Base-by-base conservation (phyloP, 352 stramenopile genomes). In the Phytophthora vignae region DNA sequence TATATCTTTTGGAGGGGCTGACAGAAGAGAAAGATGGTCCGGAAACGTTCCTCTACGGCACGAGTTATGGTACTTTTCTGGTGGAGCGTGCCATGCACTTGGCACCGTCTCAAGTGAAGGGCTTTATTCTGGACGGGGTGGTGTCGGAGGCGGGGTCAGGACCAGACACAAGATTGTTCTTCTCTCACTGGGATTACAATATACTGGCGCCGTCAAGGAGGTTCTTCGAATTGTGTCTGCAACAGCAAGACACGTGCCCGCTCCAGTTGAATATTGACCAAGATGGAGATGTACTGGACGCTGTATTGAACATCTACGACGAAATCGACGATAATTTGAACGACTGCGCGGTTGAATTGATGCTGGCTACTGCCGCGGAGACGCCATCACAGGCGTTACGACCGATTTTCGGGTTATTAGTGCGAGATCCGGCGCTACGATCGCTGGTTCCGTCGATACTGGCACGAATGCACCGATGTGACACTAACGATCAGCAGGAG, bases 51-150 rank as follows among this genome's bases (percentile, higher is more conserved):
- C 62, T 90, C 4, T 88, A 90, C 27, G 84, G 82, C 17, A 72
- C 79, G 25, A 88, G 83, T 72, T 91, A 91, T 67, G 83, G 83
- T 22, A 81, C 83, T 29, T 86, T 75, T 48, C 62, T 90, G n/a
- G 74, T 82, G 6, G 79, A 90, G 49, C 75, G 83, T 0, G 57
- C 84, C 3, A 87, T 91, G 55, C 83, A 90, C 54, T 55, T 91
- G 8, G 69, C 74, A 15, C 74, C 77, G 2, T 14, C 55, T 12
- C 60, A 71, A 33, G 65, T 91, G 22, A 73, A 72, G 8, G 81
- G 83, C 1, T 91, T 84, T 55, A 74, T 88, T 40, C 64, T 91
- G n/a, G 76, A 90, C 66, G 81, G 78, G 3, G 68, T 85, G 27
- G 67, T 79, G 9, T 77, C 71, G 3, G 69, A 78, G 49, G 71